Evolutionary conservation across 768 basidiomycete genomes (phyloP), one percentile per base, ranked within the genome.

Genomic region (Tylopilus rubrobrunneus): DNA sequence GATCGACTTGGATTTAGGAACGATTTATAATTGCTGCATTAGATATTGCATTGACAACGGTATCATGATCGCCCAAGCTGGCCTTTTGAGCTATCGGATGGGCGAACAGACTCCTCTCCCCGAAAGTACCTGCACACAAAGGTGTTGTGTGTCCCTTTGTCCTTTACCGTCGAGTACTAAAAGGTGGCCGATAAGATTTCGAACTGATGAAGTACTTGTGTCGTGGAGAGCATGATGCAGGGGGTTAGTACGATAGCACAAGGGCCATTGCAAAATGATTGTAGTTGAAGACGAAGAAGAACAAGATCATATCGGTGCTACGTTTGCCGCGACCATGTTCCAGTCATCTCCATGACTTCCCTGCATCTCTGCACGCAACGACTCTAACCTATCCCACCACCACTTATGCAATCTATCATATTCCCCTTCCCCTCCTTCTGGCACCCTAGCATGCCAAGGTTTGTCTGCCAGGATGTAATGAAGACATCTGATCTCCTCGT

Each of bases 41-140:
- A 96, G 95, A 50, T 98, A 96, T 71, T 98, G 97, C 71, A 98
- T 99, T 56, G 97, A 99, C 69, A 99, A 99, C 61, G 97, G 97
- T 1, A 96, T 98, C 61, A 99, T 99, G 97, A 98, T 99, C 51
- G 96, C 97, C 3, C 97, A 99, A 66, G 97, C 97, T 7, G 97
- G 97, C 6, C 78, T 99, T 28, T 77, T 99, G 36, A 84, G 86
- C 57, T 93, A 84, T 68, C 81, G 97, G 3, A 98, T 95, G 93
- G 97, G 96, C 25, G 79, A 84, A 56, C 71, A 73, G 45, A 98
- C 94, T 0, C 79, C 87, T 2, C 65, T 98, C 28, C 68, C 78
- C 27, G 82, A 96, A 64, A 94, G 87, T 51, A 88, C 83, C 33
- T 95, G 92, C 64, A 98, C 95, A 7, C 97, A 99, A 73, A 80